Base-by-base conservation (phyloP, 306 rosid species). In the Bauhinia variegata region DNA sequence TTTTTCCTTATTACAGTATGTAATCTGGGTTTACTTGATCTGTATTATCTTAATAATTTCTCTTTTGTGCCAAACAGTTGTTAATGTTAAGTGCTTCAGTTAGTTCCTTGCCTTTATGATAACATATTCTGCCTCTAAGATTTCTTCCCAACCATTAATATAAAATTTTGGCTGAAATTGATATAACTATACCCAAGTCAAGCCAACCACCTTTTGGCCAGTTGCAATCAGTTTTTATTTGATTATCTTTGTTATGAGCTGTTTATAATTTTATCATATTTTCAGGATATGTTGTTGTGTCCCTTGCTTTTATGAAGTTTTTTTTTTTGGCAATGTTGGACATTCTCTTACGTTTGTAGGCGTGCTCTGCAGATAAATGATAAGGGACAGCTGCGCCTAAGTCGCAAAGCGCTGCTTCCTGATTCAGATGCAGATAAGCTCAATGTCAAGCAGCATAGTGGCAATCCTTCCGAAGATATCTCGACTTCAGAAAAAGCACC, bases 341-440 rank as follows among this genome's bases (percentile, higher is more conserved):
- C 41, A 30, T 54, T 14, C 65, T 51, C 18, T 65, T 44, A 76
- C 72, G 41, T 30, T 63, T 65, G 51, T 61, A 59, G 23, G 49
- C 64, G n/a, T 73, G 57, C 28, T 13, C 68, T 81, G 65, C 86
- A 93, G 98, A 82, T 79, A 78, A 93, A 93, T 82, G 96, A 84
- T 30, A 89, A 86, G 75, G 97, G 98, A 19, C 98, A 93, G 63
- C 87, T 93, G 79, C 98, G 98, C 80, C 91, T 93, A 71, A 93
- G 98, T 75, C 88, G 70, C 68, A 80, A 87, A 62, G 96, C 88
- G 32, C 38, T 93, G 83, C 95, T 88, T 84, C 97, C 96, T 7
- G 88, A 78, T 52, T 34, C 86, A n/a, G 82, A 78, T 79, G 57
- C 74, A 56, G 86, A 78, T 31, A 73, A 74, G 36, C 75, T 81